Evolutionary conservation across 192 early-diverging fungal species (phyloP), one percentile per base, ranked within the genome.

Genomic region (Physocladia obscura): DNA sequence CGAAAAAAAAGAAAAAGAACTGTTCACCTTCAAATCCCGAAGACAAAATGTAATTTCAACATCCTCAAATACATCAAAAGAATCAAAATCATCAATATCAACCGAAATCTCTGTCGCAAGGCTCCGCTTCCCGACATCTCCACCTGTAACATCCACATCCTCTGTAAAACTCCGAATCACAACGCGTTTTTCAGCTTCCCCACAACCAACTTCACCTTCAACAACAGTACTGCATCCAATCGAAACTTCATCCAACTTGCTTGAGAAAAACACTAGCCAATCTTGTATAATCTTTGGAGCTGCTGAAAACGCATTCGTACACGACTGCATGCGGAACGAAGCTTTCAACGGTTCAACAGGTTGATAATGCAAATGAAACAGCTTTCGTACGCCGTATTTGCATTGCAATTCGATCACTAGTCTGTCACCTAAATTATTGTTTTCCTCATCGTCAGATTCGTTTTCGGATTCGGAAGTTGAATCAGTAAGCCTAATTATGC

Each of bases 1-100:
- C 38, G 17, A 52, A 27, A 19, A 32, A 49, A 26, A 27, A 31
- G 17, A 49, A 60, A 11, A 6, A 39, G 1, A 48, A 2, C 1
- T 39, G 70, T 48, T 55, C n/a, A 79, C 78, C 75, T 80, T 80
- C 19, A 80, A 68, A 21, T 80, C 74, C 40, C 75, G 74, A 21
- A 80, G 57, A 57, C 63, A 62, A 39, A 80, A 74, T 1, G 65
- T 77, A 1, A 80, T 21, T 44, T 68, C 50, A 0, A 58, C 61
- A 17, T 71, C 64, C 2, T 52, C 57, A 26, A 8, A 49, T 21
- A 80, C 76, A 3, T 67, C 65, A 63, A 59, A 80, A 4, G 62
- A 27, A 35, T 77, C 79, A 67, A 80, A 80, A 56, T 80, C 79
- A n/a, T 54, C 67, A 29, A 70, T n/a, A 69, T 80, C 72, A 6